Base-by-base conservation (phyloP, 1,284 basidiomycete genomes). In the Lentinus polychrous region DNA sequence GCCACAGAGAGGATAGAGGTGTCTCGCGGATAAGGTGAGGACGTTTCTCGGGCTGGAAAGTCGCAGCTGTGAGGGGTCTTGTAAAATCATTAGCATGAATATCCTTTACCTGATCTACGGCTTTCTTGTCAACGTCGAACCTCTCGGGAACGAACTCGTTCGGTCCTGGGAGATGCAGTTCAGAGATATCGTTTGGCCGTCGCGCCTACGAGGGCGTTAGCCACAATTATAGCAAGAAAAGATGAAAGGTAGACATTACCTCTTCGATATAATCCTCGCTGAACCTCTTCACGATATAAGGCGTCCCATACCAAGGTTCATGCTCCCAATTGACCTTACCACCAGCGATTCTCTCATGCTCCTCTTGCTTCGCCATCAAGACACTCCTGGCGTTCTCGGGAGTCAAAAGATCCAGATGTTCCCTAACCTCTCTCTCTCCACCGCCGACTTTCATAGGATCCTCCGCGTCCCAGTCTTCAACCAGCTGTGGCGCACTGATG, bases 121-220 rank as follows among this genome's bases (percentile, higher is more conserved):
- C 77, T 20, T 73, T 73, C 66, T 86, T 92, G 42, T 88, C 80
- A 11, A 96, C 88, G 42, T 89, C 78, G 24, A 98, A 70, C 56
- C 92, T 83, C n/a, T 81, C 76, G 1, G 94, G 94, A 55, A 98
- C 86, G 65, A 96, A 97, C 51, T 85, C 77, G 65, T 97, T 98
- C 4, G 82, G 88, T 32, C 76, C 76, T 1, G 94, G 94, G n/a
- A 98, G 74, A 57, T 74, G 77, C 10, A 97, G 68, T 49, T 86
- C 86, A 8, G 74, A 64, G 20, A 87, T 74, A 48, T 81, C 72
- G 57, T 87, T 90, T 2, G 74, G 66, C 15, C 64, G 66, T 52
- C 78, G 67, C 4, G 86, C 84, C 86, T 89, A 46, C 12, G 37
- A 40, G 46, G 14, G 12, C 11, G 23, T 22, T 8, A 32, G 39